phyloP scores from a whole-genome alignment of 176 grass and related monocot genomes.

The Eleusine coracana region DNA sequence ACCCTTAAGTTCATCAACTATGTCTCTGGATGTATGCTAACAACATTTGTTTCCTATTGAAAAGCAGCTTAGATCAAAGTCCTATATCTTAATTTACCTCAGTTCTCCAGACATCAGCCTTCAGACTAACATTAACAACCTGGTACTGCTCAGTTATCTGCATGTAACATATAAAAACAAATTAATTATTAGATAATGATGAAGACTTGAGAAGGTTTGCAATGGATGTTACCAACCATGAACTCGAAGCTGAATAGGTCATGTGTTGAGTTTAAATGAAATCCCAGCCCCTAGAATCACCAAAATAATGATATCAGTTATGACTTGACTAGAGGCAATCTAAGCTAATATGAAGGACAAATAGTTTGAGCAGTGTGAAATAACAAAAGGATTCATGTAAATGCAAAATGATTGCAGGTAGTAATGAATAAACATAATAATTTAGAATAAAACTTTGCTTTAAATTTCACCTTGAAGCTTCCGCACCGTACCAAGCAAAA shows the following conservation, averaged over 20 bases:
- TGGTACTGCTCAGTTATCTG: slow-evolving; percentile 93
- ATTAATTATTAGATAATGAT: slow-evolving; percentile 9
- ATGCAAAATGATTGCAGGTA: neutral
- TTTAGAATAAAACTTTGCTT: slow-evolving; percentile 27
- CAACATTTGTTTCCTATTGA: neutral
- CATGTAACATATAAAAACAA: slow-evolving; percentile 34
- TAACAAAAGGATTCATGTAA: neutral
- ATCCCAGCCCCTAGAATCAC: slow-evolving; percentile 75
- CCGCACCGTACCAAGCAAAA: slow-evolving; percentile 92
- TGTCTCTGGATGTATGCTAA: neutral
- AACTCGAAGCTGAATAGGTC: slow-evolving; percentile 95
- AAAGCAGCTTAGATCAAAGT: neutral
- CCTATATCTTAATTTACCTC: slow-evolving; percentile 60
- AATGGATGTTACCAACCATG: slow-evolving; percentile 82
- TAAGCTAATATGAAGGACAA: neutral
- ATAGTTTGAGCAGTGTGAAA: neutral
- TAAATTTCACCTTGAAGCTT: slow-evolving; percentile 87
- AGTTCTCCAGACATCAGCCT: slow-evolving; percentile 70
- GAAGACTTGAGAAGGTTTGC: slow-evolving; percentile 35
- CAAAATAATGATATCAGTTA: slow-evolving; percentile 41
- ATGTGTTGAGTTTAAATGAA: slow-evolving; percentile 84
- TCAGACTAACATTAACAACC: slow-evolving; percentile 89
- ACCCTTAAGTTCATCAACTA: neutral
- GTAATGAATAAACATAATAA: neutral
- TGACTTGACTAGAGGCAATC: slow-evolving; percentile 9